Evolutionary conservation across 768 basidiomycete species (phyloP), one percentile per base, ranked within the genome.

Genomic region (Rhodocollybia butyracea): DNA sequence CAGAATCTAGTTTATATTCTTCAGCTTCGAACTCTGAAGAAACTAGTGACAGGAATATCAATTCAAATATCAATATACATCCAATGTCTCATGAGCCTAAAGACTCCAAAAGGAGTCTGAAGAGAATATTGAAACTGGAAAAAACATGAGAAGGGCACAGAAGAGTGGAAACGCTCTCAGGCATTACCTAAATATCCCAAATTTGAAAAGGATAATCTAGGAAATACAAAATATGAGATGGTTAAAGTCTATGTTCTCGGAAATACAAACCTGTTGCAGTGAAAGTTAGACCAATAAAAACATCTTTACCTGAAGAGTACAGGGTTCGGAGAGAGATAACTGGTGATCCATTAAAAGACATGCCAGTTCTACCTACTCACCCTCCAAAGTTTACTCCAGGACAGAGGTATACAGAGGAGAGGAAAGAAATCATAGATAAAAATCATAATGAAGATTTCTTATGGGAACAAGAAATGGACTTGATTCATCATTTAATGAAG

Each of bases 401-500:
- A 1, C 60, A 62, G 0, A 45, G 65, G 2, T 68, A 67, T 30
- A 69, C 63, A 1, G 17, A 56, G 15, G 68, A 68, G 41, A 5
- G 58, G 3, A 63, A 54, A 27, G 57, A 60, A 0, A 51, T 51
- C 0, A 40, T 66, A 2, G 59, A 66, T 2, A 32, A 61, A 0
- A 58, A 58, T 4, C 47, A 61, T 2, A 32, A 43, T 1, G 57
- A 48, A 4, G 41, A 40, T 2, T 76, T 76, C 51, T 63, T 78
- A 0, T 66, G 54, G 61, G 60, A 62, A 0, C 68, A 70, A 19
- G 74, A 76, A 42, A 54, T 57, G 2, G 62, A 61, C 6, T 55
- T 77, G 5, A 24, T 70, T 0, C 64, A 73, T 30, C 61, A 73
- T 19, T 47, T 75, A 2, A 60, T 77, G 53, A 58, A 48, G 21